Percentiles rank a stretch among this genome's conserved stretches.
These are phyloP conservation scores for Miscanthus lutarioriparius DNA, from an alignment of 176 grass and related monocot genomes.

Conservation along the genomic window DNA sequence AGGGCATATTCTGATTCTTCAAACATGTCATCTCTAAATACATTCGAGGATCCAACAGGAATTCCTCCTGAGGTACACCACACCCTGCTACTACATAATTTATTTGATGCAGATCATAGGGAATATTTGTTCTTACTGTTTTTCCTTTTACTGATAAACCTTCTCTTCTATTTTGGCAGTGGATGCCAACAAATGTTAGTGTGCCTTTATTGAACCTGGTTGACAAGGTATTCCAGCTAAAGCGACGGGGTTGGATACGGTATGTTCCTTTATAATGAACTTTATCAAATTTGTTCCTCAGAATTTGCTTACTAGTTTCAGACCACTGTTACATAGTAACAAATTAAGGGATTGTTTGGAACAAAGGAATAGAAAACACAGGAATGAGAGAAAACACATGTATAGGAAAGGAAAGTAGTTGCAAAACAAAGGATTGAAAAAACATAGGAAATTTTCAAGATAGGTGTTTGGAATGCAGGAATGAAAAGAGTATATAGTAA, in stretches of 20 bases:
- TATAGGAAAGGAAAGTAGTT: too few relatives aligned
- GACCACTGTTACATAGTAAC: not conserved
- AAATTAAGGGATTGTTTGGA: not conserved
- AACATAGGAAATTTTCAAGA: too few relatives aligned
- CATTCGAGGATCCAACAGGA: slow-evolving; percentile 65
- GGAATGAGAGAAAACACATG: too few relatives aligned
- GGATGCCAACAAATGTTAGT: slow-evolving; percentile 95
- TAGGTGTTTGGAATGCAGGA: too few relatives aligned
- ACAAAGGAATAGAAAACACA: too few relatives aligned
- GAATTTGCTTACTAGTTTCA: slow-evolving; percentile 34
- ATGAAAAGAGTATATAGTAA: too few relatives aligned
- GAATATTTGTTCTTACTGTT: slow-evolving; percentile 1
- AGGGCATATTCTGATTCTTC: slow-evolving; percentile 52
- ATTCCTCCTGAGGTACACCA: slow-evolving; percentile 80
- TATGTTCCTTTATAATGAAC: slow-evolving; percentile 36
- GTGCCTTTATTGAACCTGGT: slow-evolving; percentile 86
- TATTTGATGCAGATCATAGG: slow-evolving; percentile 14
- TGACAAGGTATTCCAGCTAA: slow-evolving; percentile 96
- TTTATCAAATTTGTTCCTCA: slow-evolving; percentile 19
- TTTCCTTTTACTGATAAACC: slow-evolving; percentile 1
- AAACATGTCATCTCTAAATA: slow-evolving; percentile 49
- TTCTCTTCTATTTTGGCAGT: slow-evolving; percentile 51
- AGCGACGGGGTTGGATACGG: slow-evolving; percentile 92
- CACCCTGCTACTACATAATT: slow-evolving; percentile 18
- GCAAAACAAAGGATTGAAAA: too few relatives aligned